Base-by-base conservation (phyloP, 352 stramenopile species). In the Phytophthora melonis region DNA sequence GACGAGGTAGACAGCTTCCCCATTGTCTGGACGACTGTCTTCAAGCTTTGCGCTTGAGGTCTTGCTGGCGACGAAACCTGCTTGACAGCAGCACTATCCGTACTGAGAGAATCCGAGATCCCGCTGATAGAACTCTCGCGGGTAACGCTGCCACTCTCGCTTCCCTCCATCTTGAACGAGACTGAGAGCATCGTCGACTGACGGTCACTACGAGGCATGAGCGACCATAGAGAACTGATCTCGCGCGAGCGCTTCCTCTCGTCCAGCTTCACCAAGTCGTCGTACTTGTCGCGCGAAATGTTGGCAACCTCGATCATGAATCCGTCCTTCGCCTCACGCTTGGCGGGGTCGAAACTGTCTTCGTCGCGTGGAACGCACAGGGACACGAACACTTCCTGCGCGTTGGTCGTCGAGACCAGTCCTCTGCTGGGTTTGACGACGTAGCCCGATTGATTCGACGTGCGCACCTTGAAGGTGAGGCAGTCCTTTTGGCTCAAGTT, bases 381-480 rank as follows among this genome's bases (percentile, higher is more conserved):
- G 16, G 80, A 78, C 18, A 94, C 75, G n/a, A 91, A 74, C 39
- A 95, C 71, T 63, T 84, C 73, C 60, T 92, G 83, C 9, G 82
- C 82, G 53, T 78, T 91, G 3, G 81, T 87, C n/a, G 81, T 67
- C 0, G 72, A 80, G 18, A 95, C 88, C 34, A 94, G 58, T 1
- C 88, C 88, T 50, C 82, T 77, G 27, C 77, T 86, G n/a, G 88
- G 88, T 57, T 93, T 89, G 11, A 95, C 86, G 27, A 87, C 86
- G 62, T 95, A 95, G 3, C 84, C 87, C 3, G 76, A 80, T 53
- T 91, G 85, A 72, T 95, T 93, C 8, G 88, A 93, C 18, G 87
- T 95, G 69, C 90, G 91, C 65, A 95, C 78, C 63, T 93, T 94
- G 58, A 93, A 95, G 11, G 73, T 78, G 3, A 95, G 73, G 23